Conservation (phyloP, 306 rosid species). For the Mucuna pruriens region DNA sequence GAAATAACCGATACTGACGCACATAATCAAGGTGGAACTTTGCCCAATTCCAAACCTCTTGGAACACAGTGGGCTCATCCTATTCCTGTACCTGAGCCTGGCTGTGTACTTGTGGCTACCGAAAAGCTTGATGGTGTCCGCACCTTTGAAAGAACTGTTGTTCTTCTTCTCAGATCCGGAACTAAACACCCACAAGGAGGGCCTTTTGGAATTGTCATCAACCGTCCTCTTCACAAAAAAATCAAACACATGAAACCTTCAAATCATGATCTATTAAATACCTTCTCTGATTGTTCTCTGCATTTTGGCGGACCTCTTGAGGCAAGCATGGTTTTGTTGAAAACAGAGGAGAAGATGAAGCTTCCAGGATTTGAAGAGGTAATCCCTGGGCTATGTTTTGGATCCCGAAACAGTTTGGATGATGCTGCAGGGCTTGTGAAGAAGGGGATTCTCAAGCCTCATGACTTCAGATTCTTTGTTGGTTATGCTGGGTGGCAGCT, state of each 20-base stretch:
- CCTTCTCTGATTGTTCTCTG: slow-evolving; percentile 85
- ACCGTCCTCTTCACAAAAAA: slow-evolving; percentile 90
- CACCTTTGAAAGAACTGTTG: slow-evolving; percentile 88
- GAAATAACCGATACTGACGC: slow-evolving; percentile 61
- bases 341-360: slow-evolving; percentile 66
- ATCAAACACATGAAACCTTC: slow-evolving; percentile 88
- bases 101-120: slow-evolving; percentile 94
- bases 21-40: slow-evolving; percentile 50
- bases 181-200: slow-evolving; percentile 89
- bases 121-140: slow-evolving; percentile 95
- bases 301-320: slow-evolving; percentile 97
- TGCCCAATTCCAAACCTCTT: slow-evolving; percentile 59
- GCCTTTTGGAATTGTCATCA: slow-evolving; percentile 90
- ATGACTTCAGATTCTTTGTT: slow-evolving; percentile 86
- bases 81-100: slow-evolving; percentile 88
- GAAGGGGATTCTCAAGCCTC: slow-evolving; percentile 85
- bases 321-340: slow-evolving; percentile 91
- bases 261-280: slow-evolving; percentile 82
- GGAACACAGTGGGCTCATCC: slow-evolving; percentile 97
- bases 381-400: slow-evolving; percentile 88
- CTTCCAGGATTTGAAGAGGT: slow-evolving; percentile 86
- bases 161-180: slow-evolving; percentile 94
- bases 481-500: slow-evolving; percentile 99
- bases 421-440: slow-evolving; percentile 86
- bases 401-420: slow-evolving; percentile 86